These are phyloP conservation scores for Cladosporium sp. DNA, from an alignment of 2,329 filamentous ascomycete species.

Conservation along the genomic window DNA sequence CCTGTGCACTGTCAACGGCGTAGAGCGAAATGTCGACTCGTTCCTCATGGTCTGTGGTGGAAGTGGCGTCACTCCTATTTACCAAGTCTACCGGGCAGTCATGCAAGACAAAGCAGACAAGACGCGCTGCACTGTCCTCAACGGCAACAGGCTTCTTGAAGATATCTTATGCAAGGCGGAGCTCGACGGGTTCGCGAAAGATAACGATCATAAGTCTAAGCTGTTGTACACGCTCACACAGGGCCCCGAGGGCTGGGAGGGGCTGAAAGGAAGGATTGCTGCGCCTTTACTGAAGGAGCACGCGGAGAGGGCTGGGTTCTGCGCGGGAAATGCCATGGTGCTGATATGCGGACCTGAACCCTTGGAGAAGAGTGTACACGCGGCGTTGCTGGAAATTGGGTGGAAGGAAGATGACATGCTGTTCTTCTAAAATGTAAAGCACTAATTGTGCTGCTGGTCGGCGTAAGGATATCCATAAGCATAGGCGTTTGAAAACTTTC, in stretches of 20 bases:
- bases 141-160: slow-evolving; percentile 71
- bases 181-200: slow-evolving; percentile 59
- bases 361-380: slow-evolving; percentile 64
- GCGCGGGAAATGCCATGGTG: slow-evolving; percentile 52
- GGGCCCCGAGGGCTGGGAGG: slow-evolving; percentile 62
- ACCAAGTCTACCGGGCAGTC: slow-evolving; percentile 73
- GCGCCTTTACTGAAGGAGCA: slow-evolving; percentile 59
- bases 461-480: too few relatives aligned
- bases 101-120: slow-evolving; percentile 59
- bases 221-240: slow-evolving; percentile 68
- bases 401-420: slow-evolving; percentile 70
- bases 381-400: slow-evolving; percentile 56
- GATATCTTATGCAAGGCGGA: slow-evolving; percentile 80
- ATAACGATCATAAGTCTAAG: slow-evolving; percentile 55
- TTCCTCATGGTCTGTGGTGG: slow-evolving; percentile 88
- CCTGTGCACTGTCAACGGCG: slow-evolving; percentile 56
- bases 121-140: slow-evolving; percentile 67
- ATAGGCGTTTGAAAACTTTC: too few relatives aligned
- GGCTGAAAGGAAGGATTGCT: slow-evolving; percentile 64
- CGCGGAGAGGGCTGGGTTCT: slow-evolving; percentile 34
- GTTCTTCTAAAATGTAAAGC: slow-evolving; percentile 58
- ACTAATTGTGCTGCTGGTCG: too few relatives aligned
- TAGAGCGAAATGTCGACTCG: slow-evolving; percentile 53
- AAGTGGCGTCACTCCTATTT: slow-evolving; percentile 89
- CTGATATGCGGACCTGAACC: slow-evolving; percentile 75